Base-by-base conservation (phyloP, 345 rosid species). In the Sapria himalayana region DNA sequence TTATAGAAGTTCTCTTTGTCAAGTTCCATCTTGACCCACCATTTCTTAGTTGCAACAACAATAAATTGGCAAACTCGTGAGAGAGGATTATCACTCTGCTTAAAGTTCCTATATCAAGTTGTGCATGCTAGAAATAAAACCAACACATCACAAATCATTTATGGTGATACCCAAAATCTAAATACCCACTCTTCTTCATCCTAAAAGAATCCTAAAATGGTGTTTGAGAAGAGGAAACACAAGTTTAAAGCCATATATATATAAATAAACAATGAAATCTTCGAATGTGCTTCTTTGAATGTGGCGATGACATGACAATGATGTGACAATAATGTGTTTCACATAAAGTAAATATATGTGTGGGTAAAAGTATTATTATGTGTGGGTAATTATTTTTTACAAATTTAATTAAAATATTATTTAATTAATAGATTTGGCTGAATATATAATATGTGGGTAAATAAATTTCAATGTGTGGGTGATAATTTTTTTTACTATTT, bases 201-300 rank as follows among this genome's bases (percentile, higher is more conserved):
- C 61, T 91, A 93, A 12, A 80, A 73, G 57, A 84, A 91, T 4
- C 93, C 76, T 39, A 91, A 48, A 36, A 91, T 60, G 4, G 99
- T 91, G 64, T 91, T 91, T 13, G 99, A 91, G 60, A 91, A 80
- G 62, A 91, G 92, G 16, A 92, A 80, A 0, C 99, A 95, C 10
- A 91, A 68, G 78, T 91, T 91, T 46, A 84, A 31, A 33, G 94
- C 78, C 2, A 91, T 63, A 76, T 91, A 91, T 55, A 91, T 84
- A 80, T 84, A 91, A 74, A 95, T 84, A 45, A 91, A 91, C 41
- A 91, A 84, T 15, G 94, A 71, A 10, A 84, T 78, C 55, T 91
- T 91, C n/a, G 93, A 75, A 48, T 58, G 69, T 0, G 74, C 92
- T 74, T 84, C 99, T 55, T 58, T 69, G 4, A n/a, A n/a, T n/a